Base-by-base conservation (phyloP, 2,329 filamentous ascomycete genomes). In the Monilinia fructigena region DNA sequence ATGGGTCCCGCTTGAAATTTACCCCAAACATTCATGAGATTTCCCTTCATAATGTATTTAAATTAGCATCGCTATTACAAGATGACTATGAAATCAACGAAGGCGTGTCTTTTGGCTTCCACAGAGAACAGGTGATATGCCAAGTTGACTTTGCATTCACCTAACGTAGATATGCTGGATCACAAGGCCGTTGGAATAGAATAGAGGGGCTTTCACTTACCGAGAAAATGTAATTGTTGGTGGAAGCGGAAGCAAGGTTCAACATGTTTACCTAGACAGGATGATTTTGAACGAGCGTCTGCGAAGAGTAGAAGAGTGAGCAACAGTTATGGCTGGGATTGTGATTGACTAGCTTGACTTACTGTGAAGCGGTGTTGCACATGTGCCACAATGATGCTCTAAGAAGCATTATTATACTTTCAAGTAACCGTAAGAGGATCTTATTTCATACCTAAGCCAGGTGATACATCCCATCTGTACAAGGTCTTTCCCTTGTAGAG, bases 231-330 rank as follows among this genome's bases (percentile, higher is more conserved):
- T 18, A 76, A 58, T 59, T 75, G 73, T 63, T 75, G 75, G 55
- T 76, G 75, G 60, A 74, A 76, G 18, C 75, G 67, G 45, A 74
- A 74, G 66, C 75, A 76, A 48, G 75, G 75, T 62, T 76, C 75
- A 23, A 75, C 74, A 66, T 76, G 75, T 55, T 73, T 73, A 12
- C 74, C 74, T 55, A 76, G 68, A 47, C 75, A 76, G 18, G 71
- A 70, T 5, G 70, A 71, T 38, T 74, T 75, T 3, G 74, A 73
- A 48, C 74, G 66, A 48, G 71, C 62, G 70, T 75, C 74, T 76
- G 55, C 26, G 38, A 20, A 14, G 12, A 16, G 35, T 7, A 45
- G 18, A 16, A 45, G 23, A 38, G 63, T 61, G 20, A 70, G 56
- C 20, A 54, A 58, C 11, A 23, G 26, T 16, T 35, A 31, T 55